phyloP scores from a whole-genome alignment of 192 early-diverging fungal species.

The Helicostylum pulchrum region DNA sequence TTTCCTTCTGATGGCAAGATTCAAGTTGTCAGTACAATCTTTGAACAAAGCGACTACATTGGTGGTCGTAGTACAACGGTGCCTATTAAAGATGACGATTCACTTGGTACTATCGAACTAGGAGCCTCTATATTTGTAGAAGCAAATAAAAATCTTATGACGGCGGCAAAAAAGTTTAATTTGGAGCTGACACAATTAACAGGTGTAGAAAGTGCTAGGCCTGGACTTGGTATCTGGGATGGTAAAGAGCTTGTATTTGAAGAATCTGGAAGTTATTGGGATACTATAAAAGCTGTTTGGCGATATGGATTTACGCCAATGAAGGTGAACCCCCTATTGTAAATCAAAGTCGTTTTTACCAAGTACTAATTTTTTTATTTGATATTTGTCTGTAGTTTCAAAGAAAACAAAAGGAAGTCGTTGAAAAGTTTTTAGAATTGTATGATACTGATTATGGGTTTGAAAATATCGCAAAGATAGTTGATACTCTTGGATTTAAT shows the following conservation, averaged over 20 bases:
- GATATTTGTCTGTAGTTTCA: constrained; percentile 7
- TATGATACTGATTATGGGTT: constrained; percentile 31
- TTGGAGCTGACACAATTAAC: constrained; percentile 35
- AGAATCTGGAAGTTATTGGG: constrained; percentile 44
- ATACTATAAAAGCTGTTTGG: constrained; percentile 36
- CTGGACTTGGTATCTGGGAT: constrained; percentile 44
- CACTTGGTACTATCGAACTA: constrained; percentile 44
- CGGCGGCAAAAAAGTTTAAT: constrained; percentile 47
- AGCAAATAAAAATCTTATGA: constrained; percentile 53
- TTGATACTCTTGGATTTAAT: constrained; percentile 28
- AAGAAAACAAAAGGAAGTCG: constrained; percentile 2
- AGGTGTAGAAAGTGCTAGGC: constrained; percentile 13
- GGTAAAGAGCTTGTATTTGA: constrained; percentile 52
- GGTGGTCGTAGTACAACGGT: constrained; percentile 51
- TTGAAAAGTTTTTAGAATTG: constrained; percentile 28
- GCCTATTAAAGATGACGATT: constrained; percentile 21
- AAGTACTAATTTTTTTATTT: not conserved
- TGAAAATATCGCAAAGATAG: constrained; percentile 25
- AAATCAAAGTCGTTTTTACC: too few species aligned
- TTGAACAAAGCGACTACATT: constrained; percentile 48
- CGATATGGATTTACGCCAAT: constrained; percentile 45
- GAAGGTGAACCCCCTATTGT: constrained; percentile 34
- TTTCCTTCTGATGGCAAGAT: constrained; percentile 25
- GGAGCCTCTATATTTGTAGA: constrained; percentile 66
- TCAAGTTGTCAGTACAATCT: constrained; percentile 45